Evolutionary conservation across 2,329 filamentous ascomycete genomes (phyloP).

Genomic region (Sclerotinia sclerotiorum): DNA sequence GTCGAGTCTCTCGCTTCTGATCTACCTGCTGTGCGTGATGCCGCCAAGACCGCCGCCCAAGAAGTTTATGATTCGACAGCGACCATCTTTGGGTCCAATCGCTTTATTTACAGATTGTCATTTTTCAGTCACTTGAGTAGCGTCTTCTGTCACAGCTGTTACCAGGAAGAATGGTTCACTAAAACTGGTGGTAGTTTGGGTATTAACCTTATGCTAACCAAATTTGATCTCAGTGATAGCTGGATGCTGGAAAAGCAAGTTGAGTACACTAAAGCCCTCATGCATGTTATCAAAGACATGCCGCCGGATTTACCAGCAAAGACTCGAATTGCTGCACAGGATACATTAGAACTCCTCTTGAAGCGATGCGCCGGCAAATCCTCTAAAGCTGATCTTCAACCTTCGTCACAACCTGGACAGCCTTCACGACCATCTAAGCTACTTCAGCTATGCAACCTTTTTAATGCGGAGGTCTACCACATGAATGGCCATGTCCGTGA

Average conservation of each 20-base stretch:
- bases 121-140: constrained; percentile 83
- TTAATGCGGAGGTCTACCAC: constrained; percentile 87
- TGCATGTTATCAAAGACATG: constrained; percentile 98
- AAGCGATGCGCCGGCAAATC: constrained; percentile 74
- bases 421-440: constrained; percentile 65
- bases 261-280: constrained; percentile 85
- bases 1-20: constrained; percentile 90
- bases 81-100: constrained; percentile 75
- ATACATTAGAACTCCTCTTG: constrained; percentile 78
- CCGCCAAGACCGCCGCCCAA: constrained; percentile 75
- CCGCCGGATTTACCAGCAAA: constrained; percentile 89
- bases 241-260: constrained; percentile 83
- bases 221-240: constrained; percentile 76
- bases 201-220: constrained; percentile 82
- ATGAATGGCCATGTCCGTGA: constrained; percentile 95
- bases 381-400: constrained; percentile 73
- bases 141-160: constrained; percentile 90
- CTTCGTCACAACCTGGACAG: constrained; percentile 51
- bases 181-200: constrained; percentile 91
- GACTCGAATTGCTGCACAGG: constrained; percentile 78
- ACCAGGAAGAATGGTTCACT: constrained; percentile 98
- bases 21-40: constrained; percentile 73
- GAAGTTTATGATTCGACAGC: constrained; percentile 74
- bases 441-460: constrained; percentile 75
- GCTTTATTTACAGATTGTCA: constrained; percentile 70